Evolutionary conservation across 2,329 filamentous ascomycete species (phyloP).

Genomic region (Trichoderma breve): DNA sequence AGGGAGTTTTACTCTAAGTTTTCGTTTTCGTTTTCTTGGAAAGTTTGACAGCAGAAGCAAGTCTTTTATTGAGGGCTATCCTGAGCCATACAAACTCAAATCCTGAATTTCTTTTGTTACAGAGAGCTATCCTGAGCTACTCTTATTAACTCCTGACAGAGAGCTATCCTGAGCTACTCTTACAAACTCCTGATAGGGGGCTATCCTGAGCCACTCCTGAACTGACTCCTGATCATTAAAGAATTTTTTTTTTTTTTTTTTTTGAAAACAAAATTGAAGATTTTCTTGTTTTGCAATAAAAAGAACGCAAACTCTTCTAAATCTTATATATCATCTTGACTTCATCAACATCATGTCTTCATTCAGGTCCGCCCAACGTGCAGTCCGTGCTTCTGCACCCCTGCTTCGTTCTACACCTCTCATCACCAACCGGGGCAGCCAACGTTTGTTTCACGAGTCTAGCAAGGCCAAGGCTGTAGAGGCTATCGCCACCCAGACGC

Average conservation of each 20-base stretch:
- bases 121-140: constrained; percentile 24
- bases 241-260: background rate
- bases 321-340: constrained; percentile 1
- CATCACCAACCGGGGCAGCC: constrained; percentile 4
- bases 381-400: constrained; percentile 22
- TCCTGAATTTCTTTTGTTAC: constrained; percentile 17
- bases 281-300: background rate
- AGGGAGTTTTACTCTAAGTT: background rate
- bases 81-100: constrained; percentile 23
- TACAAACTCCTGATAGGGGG: constrained; percentile 23
- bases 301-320: constrained; percentile 13
- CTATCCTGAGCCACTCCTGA: constrained; percentile 26
- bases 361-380: constrained; percentile 20
- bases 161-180: constrained; percentile 27
- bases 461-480: constrained; percentile 26
- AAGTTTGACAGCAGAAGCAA: background rate
- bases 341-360: constrained; percentile 19
- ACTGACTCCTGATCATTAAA: constrained; percentile 22
- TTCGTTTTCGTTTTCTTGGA: background rate
- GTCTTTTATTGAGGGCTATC: constrained; percentile 22
- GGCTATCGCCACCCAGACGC: constrained; percentile 21
- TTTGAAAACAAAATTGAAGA: constrained; percentile 20
- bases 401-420: constrained; percentile 15
- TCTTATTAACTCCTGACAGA: constrained; percentile 21
- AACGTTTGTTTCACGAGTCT: constrained; percentile 27